These are phyloP conservation scores for Cucumis hystrix DNA, from an alignment of 306 rosid species.

Conservation along the genomic window DNA sequence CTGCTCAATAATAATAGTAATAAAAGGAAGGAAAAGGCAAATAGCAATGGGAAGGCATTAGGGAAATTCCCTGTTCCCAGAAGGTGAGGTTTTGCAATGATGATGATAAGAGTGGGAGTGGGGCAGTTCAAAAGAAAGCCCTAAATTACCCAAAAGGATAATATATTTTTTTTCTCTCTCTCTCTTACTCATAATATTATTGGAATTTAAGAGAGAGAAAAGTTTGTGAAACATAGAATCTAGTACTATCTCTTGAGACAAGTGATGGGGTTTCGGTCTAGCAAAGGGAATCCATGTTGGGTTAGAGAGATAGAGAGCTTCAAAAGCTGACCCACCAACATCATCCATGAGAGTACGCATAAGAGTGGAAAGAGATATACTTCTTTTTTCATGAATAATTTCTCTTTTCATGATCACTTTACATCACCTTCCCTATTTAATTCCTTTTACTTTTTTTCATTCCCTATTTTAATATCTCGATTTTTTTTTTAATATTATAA, in stretches of 20 bases:
- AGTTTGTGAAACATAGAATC: slow-evolving; percentile 45
- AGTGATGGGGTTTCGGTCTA: slow-evolving; percentile 56
- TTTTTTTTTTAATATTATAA: too few relatives aligned
- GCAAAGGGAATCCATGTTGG: slow-evolving; percentile 72
- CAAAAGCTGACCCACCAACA: slow-evolving; percentile 55
- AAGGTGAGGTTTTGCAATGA: slow-evolving; percentile 38
- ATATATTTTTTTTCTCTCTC: background rate
- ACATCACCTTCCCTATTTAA: background rate
- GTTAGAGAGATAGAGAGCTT: slow-evolving; percentile 25
- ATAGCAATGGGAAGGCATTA: slow-evolving; percentile 29
- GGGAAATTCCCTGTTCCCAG: slow-evolving; percentile 20
- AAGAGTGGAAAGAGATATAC: background rate
- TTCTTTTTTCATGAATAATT: background rate
- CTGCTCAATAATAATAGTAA: too few relatives aligned
- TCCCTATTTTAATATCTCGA: too few relatives aligned
- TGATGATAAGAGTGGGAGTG: slow-evolving; percentile 45
- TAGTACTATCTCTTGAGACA: slow-evolving; percentile 66
- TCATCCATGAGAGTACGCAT: background rate
- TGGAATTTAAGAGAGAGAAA: slow-evolving; percentile 25
- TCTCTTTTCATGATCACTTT: background rate
- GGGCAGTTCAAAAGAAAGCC: slow-evolving; percentile 19
- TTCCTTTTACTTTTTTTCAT: background rate
- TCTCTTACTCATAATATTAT: background rate
- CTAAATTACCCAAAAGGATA: background rate
- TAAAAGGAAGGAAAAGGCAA: background rate